Evolutionary conservation across 176 grass and related monocot genomes (phyloP), one percentile per base, ranked within the genome.

Genomic region (Bothriochloa decipiens): DNA sequence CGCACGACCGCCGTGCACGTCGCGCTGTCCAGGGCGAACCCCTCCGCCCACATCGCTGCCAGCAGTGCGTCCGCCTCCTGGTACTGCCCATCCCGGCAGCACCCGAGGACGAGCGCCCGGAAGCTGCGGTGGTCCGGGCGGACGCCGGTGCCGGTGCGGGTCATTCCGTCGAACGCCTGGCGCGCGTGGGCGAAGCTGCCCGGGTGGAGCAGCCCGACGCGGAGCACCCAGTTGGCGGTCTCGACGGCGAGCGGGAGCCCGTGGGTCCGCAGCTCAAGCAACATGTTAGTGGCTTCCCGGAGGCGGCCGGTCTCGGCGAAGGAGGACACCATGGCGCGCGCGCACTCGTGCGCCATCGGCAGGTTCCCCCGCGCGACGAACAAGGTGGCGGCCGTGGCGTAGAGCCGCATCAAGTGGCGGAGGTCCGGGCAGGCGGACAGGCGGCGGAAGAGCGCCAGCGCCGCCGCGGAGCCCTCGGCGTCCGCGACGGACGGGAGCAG

Each of bases 301-400:
- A 95, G 86, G 64, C 89, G 78, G 0, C 80, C 89, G 3, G 62
- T 29, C 85, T 98, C 91, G 25, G 85, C 64, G 27, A 95, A 97
- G 49, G 39, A 0, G 45, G 67, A 79, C 22, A 88, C 88, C 93
- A 92, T 90, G 6, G 83, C 42, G 63, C 92, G 90, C 91, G 93
- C 88, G 18, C 82, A 91, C 89, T 95, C 96, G 74, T 98, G 92
- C 28, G 96, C 96, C 89, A 93, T 95, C 13, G 90, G 87, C 15
- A 88, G 68, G 82, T 86, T 92, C n/a, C n/a, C 85, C 27, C 91
- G 86, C 55, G 68, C 85, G 23, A 95, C 60, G 87, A 98, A 90
- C 18, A 83, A 47, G 55, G 87, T 84, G 27, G 87, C 91, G 10
- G 91, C 87, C 3, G 91, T 92, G 63, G 93, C 85, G 68, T 98